Base-by-base conservation (phyloP, 306 rosid genomes). In the Albizia julibrissin region DNA sequence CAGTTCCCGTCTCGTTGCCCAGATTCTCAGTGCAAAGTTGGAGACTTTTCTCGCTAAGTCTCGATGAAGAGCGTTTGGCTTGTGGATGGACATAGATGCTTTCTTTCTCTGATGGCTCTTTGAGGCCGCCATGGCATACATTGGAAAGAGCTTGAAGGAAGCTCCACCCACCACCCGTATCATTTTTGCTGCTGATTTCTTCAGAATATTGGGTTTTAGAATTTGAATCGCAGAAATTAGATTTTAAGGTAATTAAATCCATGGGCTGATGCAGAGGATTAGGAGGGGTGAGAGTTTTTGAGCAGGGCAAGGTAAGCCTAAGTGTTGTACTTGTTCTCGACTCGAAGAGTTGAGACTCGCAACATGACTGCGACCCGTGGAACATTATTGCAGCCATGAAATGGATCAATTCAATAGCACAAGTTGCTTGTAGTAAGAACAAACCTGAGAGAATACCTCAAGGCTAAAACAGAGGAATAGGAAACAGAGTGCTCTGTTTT, bases 1-100 rank as follows among this genome's bases (percentile, higher is more conserved):
- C 91, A 34, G 89, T 88, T 47, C 99, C 98, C 0, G 96, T 95
- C 78, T 95, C 99, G 24, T 80, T 93, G 6, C 99, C 99, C 21
- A 95, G 76, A 52, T 92, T 91, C 77, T 95, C 99, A 0, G 99
- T 95, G 84, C 99, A 95, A 58, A 95, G 47, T 43, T 88, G 74
- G 80, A 95, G 82, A 84, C 99, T 95, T 43, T 78, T 87, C 16
- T 88, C 90, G 62, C 90, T 89, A 0, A 95, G 91, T 2, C 44
- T 18, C 68, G 80, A 27, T 3, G 88, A 76, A 16, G 91, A 86
- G 40, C 88, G 83, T 75, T 87, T 92, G 10, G 79, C 84, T 13
- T 87, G 87, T 21, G 97, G 96, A 67, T 84, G 97, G 7, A 92
- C 89, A 61, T 94, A 94, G 18, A 75, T 21, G 16, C 64, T 68